Evolutionary conservation across 371 early-diverging fungal genomes (phyloP).

Genomic region (Dichotomocladium elegans): DNA sequence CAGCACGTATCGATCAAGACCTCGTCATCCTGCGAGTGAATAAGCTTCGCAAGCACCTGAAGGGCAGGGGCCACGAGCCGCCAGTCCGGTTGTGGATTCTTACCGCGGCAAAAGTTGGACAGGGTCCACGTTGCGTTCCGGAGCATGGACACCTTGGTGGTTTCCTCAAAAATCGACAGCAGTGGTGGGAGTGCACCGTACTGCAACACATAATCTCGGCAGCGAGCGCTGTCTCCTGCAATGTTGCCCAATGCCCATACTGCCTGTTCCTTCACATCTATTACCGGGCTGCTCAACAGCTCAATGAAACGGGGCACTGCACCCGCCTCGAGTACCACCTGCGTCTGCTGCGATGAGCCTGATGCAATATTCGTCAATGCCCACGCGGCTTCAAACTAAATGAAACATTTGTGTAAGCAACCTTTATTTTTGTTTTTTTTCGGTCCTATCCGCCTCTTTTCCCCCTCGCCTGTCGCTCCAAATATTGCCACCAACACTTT

Average conservation of each 20-base stretch:
- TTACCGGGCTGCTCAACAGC: slow-evolving; percentile 80
- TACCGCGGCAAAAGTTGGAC: slow-evolving; percentile 99
- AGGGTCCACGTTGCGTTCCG: slow-evolving; percentile 99
- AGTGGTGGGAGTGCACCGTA: slow-evolving; percentile 84
- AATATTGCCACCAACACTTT: too few relatives aligned
- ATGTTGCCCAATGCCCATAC: slow-evolving; percentile 99
- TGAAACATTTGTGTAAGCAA: too few relatives aligned
- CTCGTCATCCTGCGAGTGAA: slow-evolving; percentile 91
- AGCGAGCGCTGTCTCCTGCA: slow-evolving; percentile 97
- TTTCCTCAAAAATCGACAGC: slow-evolving; percentile 78
- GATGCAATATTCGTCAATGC: slow-evolving; percentile 99
- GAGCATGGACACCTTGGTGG: slow-evolving; percentile 89
- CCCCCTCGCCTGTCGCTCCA: too few relatives aligned
- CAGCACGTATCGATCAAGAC: slow-evolving; percentile 99
- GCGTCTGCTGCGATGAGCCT: slow-evolving; percentile 95
- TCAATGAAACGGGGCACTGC: slow-evolving; percentile 94
- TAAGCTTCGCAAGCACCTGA: slow-evolving; percentile 84
- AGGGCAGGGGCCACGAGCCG: slow-evolving; percentile 76
- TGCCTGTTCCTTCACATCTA: slow-evolving; percentile 98
- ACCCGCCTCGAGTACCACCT: slow-evolving; percentile 89
- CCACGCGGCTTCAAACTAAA: slow-evolving; percentile 83
- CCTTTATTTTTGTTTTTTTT: neutral
- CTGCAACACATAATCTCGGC: slow-evolving; percentile 92
- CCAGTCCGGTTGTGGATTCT: slow-evolving; percentile 96
- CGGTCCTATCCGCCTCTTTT: neutral